Base-by-base conservation (phyloP, 768 basidiomycete species). In the Lentinula guzmanii region DNA sequence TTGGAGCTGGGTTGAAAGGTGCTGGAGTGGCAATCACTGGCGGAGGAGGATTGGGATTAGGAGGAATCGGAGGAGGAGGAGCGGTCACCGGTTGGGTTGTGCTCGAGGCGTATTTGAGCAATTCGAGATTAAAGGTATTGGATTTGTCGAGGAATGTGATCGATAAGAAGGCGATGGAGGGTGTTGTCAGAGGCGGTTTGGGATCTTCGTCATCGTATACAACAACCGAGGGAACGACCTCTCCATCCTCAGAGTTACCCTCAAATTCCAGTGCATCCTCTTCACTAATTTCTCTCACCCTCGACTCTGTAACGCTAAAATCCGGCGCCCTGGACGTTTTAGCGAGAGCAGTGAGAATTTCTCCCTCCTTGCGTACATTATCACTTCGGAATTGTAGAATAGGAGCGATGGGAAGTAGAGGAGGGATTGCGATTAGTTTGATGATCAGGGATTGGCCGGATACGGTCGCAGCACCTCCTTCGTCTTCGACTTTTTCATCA, bases 101-200 rank as follows among this genome's bases (percentile, higher is more conserved):
- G 7, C 55, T 56, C 41, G 55, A 56, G n/a, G 55, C 55, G 41
- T 56, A 56, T 43, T 13, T 56, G 4, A 39, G 37, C 10, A 41
- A 24, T 18, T 42, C 39, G 21, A 56, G 41, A 6, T 33, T 56
- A 15, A 56, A 56, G 55, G 55, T 56, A 3, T 21, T 56, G 24
- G 95, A 99, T 71, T 73, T 99, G 28, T 95, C 93, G 2, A 91
- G 93, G 62, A 97, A 90, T 64, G 70, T 76, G 1, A 73, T 97
- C 62, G 96, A 98, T 70, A 93, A 91, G 71, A 89, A 86, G 70
- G 80, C 90, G 0, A 79, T 93, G 15, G 95, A 98, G 54, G 7
- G 55, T 33, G 55, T 56, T 5, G 55, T 56, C 8, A 24, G 41
- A 56, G 55, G 55, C 16, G 54, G 33, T 39, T 18, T 55, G 10